Conservation (phyloP, 2,329 filamentous ascomycete genomes). For the Diaporthe vexans region DNA sequence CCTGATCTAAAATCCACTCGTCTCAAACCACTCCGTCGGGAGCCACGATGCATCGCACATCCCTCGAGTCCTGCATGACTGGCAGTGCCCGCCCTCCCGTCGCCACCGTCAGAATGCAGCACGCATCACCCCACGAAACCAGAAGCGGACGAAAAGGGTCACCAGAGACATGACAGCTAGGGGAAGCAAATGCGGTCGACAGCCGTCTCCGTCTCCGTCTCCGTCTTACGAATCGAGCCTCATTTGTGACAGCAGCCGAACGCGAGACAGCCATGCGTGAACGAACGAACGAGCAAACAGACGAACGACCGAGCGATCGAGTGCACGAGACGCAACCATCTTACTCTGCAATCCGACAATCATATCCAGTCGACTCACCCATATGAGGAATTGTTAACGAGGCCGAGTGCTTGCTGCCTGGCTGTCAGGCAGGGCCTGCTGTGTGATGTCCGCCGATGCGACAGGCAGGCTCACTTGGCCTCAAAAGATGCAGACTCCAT, state of each 20-base stretch:
- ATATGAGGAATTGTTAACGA: slow-evolving; percentile 1
- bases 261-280: background rate
- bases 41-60: slow-evolving; percentile 17
- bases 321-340: background rate
- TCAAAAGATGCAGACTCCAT: slow-evolving; percentile 23
- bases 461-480: slow-evolving; percentile 4
- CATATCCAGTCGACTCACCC: background rate
- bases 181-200: background rate
- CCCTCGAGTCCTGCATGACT: background rate
- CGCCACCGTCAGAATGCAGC: background rate
- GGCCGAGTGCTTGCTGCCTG: slow-evolving; percentile 7
- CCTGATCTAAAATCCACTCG: slow-evolving; percentile 37
- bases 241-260: background rate
- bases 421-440: slow-evolving; percentile 19
- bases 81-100: background rate
- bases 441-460: background rate
- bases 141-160: background rate
- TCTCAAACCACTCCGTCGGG: slow-evolving; percentile 32
- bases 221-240: too few relatives aligned
- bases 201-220: background rate
- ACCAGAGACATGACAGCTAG: background rate
- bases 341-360: background rate
- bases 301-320: background rate
- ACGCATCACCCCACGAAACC: background rate
- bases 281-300: background rate